Base-by-base conservation (phyloP, 2,329 filamentous ascomycete species). In the Fusarium chuoi region DNA sequence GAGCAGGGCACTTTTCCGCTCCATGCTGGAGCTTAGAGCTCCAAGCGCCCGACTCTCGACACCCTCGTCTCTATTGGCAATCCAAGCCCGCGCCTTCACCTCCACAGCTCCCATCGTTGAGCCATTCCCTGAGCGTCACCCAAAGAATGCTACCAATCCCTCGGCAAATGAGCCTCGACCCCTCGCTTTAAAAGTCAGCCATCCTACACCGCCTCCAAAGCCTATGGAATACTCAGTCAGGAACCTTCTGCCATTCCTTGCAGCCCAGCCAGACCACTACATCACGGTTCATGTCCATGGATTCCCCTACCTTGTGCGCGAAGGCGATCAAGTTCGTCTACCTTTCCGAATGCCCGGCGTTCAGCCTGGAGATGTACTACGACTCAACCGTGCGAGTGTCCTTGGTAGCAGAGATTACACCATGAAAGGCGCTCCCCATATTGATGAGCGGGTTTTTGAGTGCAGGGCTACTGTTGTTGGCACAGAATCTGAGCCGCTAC, bases 361-460 rank as follows among this genome's bases (percentile, higher is more conserved):
- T 10, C 84, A 88, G 13, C 92, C 95, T 2, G 96, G 96, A 36
- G 96, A 98, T 81, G 86, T 97, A 42, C 87, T 99, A 68, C 93
- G 95, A 12, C 88, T 99, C 65, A 96, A 98, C 84, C 92, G 95
- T 63, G 96, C 95, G 30, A 92, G 90, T 45, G 87, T 92, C 61
- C 85, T 99, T 49, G 96, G 96, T 35, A 96, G 92, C 75, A 89
- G 96, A 73, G 96, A 98, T 82, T 97, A 94, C 84, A 98, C 96
- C 10, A 87, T 98, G 73, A 94, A 95, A 82, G 94, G 93, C 10
- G 85, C 88, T 9, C 91, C 93, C n/a, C 96, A 93, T 80, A 84
- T 98, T 71, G 95, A 98, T 81, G 92, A 96, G 82, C 85, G 90
- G 61, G 83, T 98, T 65, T 98, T 95, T 78, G 92, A 94, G 81